phyloP scores from a whole-genome alignment of 441 rosid species.

The Breynia disticha region DNA sequence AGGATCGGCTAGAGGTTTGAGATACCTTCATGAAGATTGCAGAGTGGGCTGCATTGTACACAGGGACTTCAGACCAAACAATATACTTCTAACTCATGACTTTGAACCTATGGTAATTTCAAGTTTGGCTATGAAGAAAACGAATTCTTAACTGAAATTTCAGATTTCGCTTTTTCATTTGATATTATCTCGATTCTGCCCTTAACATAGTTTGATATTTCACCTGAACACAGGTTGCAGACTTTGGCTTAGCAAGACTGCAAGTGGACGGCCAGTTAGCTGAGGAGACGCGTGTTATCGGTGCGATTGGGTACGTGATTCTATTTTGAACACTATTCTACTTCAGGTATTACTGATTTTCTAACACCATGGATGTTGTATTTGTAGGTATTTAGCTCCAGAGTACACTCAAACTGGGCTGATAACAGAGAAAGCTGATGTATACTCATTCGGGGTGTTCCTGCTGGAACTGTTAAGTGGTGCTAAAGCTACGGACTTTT shows the following conservation, averaged over 20 bases:
- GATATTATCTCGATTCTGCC: no score
- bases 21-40: conserved; percentile 75
- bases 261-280: conserved; percentile 28
- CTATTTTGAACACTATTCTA: conserved; percentile 3
- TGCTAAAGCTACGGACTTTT: conserved; percentile 31
- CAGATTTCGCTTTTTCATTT: no score
- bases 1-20: conserved; percentile 57
- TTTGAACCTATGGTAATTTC: conserved; percentile 70
- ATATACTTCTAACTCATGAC: conserved; percentile 62
- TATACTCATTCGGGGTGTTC: conserved; percentile 46
- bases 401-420: conserved; percentile 43
- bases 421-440: conserved; percentile 45
- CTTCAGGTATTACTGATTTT: neutral
- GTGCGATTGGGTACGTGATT: conserved; percentile 42
- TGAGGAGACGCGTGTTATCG: conserved; percentile 32
- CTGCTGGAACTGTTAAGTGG: conserved; percentile 41
- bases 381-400: conserved; percentile 51
- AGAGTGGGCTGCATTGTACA: conserved; percentile 69
- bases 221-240: conserved; percentile 67
- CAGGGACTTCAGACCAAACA: conserved; percentile 50
- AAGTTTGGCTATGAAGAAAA: no score
- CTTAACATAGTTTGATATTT: no score
- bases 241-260: conserved; percentile 64
- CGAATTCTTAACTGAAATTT: neutral
- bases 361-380: neutral